phyloP scores from a whole-genome alignment of 805 yeast species.

The Jamesozyma rosinii region DNA sequence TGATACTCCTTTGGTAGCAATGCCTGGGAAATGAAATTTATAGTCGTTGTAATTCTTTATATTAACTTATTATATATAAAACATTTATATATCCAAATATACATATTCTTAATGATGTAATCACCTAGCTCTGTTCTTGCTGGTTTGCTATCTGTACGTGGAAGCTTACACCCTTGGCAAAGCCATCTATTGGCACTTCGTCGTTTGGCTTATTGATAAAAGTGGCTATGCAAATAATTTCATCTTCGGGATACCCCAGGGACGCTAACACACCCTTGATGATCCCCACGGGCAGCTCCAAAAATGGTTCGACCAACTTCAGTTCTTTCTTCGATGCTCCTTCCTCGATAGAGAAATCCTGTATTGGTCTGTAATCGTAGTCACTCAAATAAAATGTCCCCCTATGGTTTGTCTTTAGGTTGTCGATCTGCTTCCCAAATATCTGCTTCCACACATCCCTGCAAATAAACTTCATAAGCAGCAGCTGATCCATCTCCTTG shows the following conservation, averaged over 20 bases:
- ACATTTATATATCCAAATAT: background rate
- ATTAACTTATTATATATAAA: background rate
- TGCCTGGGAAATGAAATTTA: too few species aligned
- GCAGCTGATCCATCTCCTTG: constrained; percentile 54
- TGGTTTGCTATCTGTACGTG: constrained; percentile 22
- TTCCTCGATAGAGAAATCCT: constrained; percentile 19
- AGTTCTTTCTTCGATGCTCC: constrained; percentile 15
- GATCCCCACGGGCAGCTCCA: constrained; percentile 29
- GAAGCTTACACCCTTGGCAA: constrained; percentile 27
- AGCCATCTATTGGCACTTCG: constrained; percentile 7
- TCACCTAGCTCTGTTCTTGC: background rate
- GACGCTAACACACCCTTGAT: constrained; percentile 28
- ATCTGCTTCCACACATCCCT: constrained; percentile 81
- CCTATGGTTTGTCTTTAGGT: constrained; percentile 82
- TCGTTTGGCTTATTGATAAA: constrained; percentile 22
- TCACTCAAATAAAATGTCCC: constrained; percentile 35
- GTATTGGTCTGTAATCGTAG: constrained; percentile 24
- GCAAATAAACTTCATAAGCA: constrained; percentile 85
- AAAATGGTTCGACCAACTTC: constrained; percentile 24
- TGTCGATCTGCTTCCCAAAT: constrained; percentile 82
- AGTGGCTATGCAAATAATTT: constrained; percentile 22
- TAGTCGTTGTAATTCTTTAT: background rate
- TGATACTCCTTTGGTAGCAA: too few species aligned
- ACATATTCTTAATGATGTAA: background rate
- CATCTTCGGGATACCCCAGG: constrained; percentile 21